A percentile compares a stretch with the other conserved stretches of the same genome.
Conservation (phyloP, 2,329 filamentous ascomycete species). For the Claviceps quebecensis region DNA sequence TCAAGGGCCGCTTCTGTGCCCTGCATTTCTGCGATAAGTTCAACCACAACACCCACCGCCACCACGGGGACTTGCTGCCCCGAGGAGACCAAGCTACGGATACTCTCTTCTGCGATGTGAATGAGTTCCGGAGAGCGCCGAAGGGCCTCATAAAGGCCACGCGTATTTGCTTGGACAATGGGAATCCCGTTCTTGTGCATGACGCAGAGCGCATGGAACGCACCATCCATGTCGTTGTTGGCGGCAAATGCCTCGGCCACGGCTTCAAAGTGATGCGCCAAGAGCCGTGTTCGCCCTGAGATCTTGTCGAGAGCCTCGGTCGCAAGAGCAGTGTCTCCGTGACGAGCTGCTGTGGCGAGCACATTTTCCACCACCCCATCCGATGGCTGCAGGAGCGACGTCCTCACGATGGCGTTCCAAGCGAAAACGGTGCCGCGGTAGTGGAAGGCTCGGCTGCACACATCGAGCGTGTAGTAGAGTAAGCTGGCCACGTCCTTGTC, state of each 20-base stretch:
- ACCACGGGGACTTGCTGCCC: slow-evolving; percentile 23
- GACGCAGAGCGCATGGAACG: slow-evolving; percentile 56
- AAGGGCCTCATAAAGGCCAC: slow-evolving; percentile 46
- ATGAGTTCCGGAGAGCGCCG: slow-evolving; percentile 29
- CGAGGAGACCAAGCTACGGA: slow-evolving; percentile 36
- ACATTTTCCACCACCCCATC: slow-evolving; percentile 54
- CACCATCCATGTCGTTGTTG: slow-evolving; percentile 45
- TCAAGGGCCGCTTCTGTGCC: slow-evolving; percentile 19
- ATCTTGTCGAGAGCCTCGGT: slow-evolving; percentile 49
- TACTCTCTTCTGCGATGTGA: slow-evolving; percentile 36
- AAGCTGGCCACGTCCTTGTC: slow-evolving; percentile 33
- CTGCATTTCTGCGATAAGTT: slow-evolving; percentile 16
- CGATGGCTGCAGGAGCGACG: slow-evolving; percentile 27
- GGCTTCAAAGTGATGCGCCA: slow-evolving; percentile 63
- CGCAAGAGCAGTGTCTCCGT: slow-evolving; percentile 54
- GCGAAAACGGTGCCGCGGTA: slow-evolving; percentile 51
- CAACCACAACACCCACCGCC: slow-evolving; percentile 20
- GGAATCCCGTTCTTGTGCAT: slow-evolving; percentile 46
- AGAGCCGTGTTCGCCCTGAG: slow-evolving; percentile 31
- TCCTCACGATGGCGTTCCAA: slow-evolving; percentile 53
- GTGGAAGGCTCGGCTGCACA: slow-evolving; percentile 51
- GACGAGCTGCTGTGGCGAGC: slow-evolving; percentile 55
- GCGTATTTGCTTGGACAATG: slow-evolving; percentile 45
- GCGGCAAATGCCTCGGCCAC: slow-evolving; percentile 58
- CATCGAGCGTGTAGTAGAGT: slow-evolving; percentile 62